Percentiles rank a stretch among this genome's conserved stretches.
Evolutionary conservation across 441 rosid genomes (phyloP).

Genomic region (Flueggea neowawraea): DNA sequence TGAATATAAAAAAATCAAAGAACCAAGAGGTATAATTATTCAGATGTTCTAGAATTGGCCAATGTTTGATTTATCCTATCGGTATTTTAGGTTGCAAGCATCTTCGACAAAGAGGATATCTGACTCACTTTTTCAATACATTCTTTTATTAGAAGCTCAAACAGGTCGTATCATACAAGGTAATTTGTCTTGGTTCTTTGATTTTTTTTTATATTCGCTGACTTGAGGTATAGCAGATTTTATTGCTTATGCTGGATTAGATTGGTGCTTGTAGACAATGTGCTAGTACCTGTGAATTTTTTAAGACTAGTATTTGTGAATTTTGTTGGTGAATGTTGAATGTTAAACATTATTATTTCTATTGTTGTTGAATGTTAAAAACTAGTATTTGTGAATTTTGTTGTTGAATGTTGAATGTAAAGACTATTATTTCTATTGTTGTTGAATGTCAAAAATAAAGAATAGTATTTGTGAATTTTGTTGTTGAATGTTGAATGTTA

Average conservation of each 20-base stretch:
- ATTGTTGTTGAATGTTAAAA: too few species aligned
- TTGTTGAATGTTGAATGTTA: too few species aligned
- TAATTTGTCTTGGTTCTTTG: slow-evolving; percentile 22
- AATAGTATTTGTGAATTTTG: too few species aligned
- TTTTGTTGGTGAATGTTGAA: too few species aligned
- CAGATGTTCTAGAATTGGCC: slow-evolving; percentile 4
- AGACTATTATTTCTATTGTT: too few species aligned
- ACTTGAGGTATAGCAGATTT: not conserved
- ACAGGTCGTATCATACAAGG: slow-evolving; percentile 73
- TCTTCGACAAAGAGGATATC: slow-evolving; percentile 39
- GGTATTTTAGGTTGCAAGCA: slow-evolving; percentile 66
- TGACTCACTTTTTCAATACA: slow-evolving; percentile 84
- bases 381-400: too few species aligned
- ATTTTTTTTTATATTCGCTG: not conserved
- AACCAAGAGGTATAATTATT: not conserved
- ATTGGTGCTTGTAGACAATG: not conserved
- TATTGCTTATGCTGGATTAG: not conserved
- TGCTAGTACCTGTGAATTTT: not conserved
- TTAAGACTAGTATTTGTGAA: too few species aligned
- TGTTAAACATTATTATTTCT: too few species aligned
- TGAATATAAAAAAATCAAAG: too few species aligned
- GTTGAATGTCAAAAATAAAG: too few species aligned
- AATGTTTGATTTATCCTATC: slow-evolving; percentile 23
- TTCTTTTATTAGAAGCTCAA: slow-evolving; percentile 88
- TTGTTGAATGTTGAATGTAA: too few species aligned